These are phyloP conservation scores for Plectosphaerella cucumerina DNA, from an alignment of 2,329 filamentous ascomycete species.

Conservation along the genomic window DNA sequence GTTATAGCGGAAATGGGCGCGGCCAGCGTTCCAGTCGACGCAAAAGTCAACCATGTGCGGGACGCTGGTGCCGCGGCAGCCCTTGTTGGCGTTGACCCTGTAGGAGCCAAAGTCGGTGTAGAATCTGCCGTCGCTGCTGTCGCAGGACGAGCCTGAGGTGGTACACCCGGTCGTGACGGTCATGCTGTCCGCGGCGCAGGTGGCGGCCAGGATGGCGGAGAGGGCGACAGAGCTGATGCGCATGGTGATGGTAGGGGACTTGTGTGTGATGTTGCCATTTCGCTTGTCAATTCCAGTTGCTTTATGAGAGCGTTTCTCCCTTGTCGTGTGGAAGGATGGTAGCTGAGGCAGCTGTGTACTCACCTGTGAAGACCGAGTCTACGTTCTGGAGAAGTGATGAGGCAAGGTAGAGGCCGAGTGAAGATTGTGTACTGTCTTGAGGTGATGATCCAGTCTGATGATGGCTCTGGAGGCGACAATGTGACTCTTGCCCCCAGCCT, in stretches of 20 bases:
- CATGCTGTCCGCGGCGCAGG: not conserved
- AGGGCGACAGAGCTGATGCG: not conserved
- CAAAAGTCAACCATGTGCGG: slow-evolving; percentile 8
- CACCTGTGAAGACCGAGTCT: no score
- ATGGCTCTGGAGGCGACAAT: no score
- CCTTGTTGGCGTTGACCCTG: slow-evolving; percentile 6
- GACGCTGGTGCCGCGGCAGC: slow-evolving; percentile 8
- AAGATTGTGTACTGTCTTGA: no score
- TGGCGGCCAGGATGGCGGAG: not conserved
- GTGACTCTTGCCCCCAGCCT: no score
- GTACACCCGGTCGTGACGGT: not conserved
- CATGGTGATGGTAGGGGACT: slow-evolving; percentile 3
- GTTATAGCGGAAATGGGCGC: slow-evolving; percentile 7
- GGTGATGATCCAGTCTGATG: no score
- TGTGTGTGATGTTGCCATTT: no score
- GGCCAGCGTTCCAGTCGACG: slow-evolving; percentile 4
- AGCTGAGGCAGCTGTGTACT: no score
- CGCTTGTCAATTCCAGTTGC: no score
- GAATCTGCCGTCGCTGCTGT: not conserved
- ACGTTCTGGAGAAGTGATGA: no score
- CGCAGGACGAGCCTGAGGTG: not conserved
- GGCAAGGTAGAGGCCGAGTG: no score
- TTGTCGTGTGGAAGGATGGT: no score
- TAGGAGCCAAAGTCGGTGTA: slow-evolving; percentile 2
- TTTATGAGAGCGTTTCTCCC: no score